Base-by-base conservation (phyloP, 176 grass and related monocot species). In the Saccharum spontaneum region DNA sequence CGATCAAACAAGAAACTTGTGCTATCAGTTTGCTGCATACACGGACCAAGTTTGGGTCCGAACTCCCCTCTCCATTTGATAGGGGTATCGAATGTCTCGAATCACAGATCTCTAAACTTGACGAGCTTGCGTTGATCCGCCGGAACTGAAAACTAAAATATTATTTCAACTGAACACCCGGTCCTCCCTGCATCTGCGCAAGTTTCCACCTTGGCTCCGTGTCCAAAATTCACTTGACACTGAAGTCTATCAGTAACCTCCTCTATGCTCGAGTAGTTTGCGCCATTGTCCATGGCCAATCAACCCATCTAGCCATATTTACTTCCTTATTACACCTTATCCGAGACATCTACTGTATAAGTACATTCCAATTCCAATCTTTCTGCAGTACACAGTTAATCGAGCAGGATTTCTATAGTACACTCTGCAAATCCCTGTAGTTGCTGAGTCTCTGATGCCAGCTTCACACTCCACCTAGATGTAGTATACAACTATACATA, bases 51-150 rank as follows among this genome's bases (percentile, higher is more conserved):
- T 60, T 65, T 2, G 22, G 4, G 7, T 40, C 31, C 20, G 10
- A 31, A 69, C 30, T 50, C 33, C 67, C 33, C 57, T 71, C 34
- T 36, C 9, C 43, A 50, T 57, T 70, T 60, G 49, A 59, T 60
- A 71, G 41, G 28, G 37, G 37, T 61, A 82, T 69, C 49, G 59
- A 22, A 69, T 33, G 63, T 7, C 60, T 69, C 67, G 20, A 7
- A 22, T 80, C 69, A 43, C 77, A 54, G 85, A 81, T 86, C 69
- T 75, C 85, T 31, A 86, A 73, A 30, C 69, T 24, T 52, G 15
- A 7, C 3, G 69, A 74, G 77, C 34, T 33, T 73, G 69, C 85
- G 77, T 80, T 80, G 77, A 80, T 86, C 69, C 12, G 69, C 76
- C 76, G 77, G 43, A 80, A 16, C 72, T 24, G 72, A 33, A 1